Conservation (phyloP, 2,329 filamentous ascomycete genomes). For the Plectosphaerella sp. region DNA sequence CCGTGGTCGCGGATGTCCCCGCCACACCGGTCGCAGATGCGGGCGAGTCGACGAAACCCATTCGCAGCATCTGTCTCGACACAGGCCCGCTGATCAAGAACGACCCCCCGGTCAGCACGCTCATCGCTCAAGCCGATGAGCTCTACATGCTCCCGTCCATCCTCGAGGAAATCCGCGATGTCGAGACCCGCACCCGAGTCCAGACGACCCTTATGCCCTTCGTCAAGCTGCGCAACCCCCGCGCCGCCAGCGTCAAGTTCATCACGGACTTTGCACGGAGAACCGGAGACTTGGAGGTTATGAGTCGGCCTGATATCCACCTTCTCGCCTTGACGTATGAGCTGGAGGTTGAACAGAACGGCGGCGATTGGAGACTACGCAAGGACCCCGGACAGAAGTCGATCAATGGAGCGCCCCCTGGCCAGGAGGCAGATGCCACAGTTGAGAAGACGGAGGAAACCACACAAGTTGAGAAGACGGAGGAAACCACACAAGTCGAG, state of each 20-base stretch:
- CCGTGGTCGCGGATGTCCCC: constrained; percentile 1
- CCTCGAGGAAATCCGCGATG: constrained; percentile 82
- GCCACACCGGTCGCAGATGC: neutral
- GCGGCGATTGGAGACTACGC: constrained; percentile 82
- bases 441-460: constrained; percentile 10
- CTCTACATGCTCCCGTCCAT: constrained; percentile 84
- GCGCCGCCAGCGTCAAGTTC: constrained; percentile 71
- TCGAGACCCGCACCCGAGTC: constrained; percentile 72
- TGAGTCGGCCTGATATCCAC: constrained; percentile 86
- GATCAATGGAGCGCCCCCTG: constrained; percentile 65
- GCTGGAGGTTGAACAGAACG: constrained; percentile 84
- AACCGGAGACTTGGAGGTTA: constrained; percentile 83
- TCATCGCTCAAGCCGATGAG: constrained; percentile 70
- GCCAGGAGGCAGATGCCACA: constrained; percentile 25
- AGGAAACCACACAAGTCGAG: constrained; percentile 4
- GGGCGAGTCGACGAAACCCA: constrained; percentile 50
- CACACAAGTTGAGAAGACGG: constrained; percentile 3
- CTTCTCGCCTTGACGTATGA: constrained; percentile 90
- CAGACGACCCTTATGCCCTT: constrained; percentile 85
- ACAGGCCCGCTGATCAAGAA: constrained; percentile 93
- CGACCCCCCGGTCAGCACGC: constrained; percentile 76
- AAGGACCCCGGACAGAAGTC: constrained; percentile 74
- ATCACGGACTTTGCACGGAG: constrained; percentile 80
- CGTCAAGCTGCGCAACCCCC: constrained; percentile 70
- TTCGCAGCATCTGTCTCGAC: constrained; percentile 83